These are phyloP conservation scores for Annulohypoxylon maeteangense DNA, from an alignment of 495 filamentous ascomycete species.

Conservation along the genomic window DNA sequence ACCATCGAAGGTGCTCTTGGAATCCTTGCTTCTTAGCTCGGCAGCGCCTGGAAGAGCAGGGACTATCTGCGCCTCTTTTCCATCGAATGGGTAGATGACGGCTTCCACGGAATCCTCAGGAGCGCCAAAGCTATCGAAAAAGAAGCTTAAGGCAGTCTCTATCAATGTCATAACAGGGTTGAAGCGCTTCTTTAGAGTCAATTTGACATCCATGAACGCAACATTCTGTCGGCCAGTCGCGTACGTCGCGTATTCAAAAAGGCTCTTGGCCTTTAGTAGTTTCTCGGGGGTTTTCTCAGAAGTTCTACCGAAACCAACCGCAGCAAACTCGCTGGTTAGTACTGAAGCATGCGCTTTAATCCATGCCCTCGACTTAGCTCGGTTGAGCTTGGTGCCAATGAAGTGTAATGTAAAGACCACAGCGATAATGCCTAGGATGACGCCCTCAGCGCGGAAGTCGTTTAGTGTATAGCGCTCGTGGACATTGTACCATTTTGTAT, in stretches of 20 bases:
- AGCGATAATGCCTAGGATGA: slow-evolving; percentile 79
- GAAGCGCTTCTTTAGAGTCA: slow-evolving; percentile 87
- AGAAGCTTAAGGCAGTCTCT: slow-evolving; percentile 75
- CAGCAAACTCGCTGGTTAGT: slow-evolving; percentile 83
- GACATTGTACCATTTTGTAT: slow-evolving; percentile 95
- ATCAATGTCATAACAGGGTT: slow-evolving; percentile 80
- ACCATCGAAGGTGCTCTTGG: slow-evolving; percentile 83
- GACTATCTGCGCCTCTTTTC: slow-evolving; percentile 79
- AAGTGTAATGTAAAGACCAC: slow-evolving; percentile 81
- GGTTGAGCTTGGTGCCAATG: slow-evolving; percentile 84
- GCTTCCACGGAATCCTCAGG: slow-evolving; percentile 79
- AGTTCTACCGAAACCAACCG: slow-evolving; percentile 78
- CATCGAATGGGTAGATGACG: slow-evolving; percentile 86
- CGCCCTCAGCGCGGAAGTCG: slow-evolving; percentile 89
- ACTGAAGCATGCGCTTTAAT: slow-evolving; percentile 75
- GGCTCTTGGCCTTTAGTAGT: slow-evolving; percentile 81
- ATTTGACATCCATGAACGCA: slow-evolving; percentile 85
- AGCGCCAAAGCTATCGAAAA: slow-evolving; percentile 77
- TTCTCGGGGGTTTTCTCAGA: slow-evolving; percentile 62
- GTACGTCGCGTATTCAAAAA: slow-evolving; percentile 86
- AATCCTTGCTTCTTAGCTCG: slow-evolving; percentile 64
- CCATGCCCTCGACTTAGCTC: slow-evolving; percentile 82
- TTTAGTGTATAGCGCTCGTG: slow-evolving; percentile 84
- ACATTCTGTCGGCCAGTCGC: slow-evolving; percentile 95
- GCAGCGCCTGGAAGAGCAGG: slow-evolving; percentile 66